Evolutionary conservation across 2,329 filamentous ascomycete species (phyloP).

Genomic region (Lecanicillium sp.): DNA sequence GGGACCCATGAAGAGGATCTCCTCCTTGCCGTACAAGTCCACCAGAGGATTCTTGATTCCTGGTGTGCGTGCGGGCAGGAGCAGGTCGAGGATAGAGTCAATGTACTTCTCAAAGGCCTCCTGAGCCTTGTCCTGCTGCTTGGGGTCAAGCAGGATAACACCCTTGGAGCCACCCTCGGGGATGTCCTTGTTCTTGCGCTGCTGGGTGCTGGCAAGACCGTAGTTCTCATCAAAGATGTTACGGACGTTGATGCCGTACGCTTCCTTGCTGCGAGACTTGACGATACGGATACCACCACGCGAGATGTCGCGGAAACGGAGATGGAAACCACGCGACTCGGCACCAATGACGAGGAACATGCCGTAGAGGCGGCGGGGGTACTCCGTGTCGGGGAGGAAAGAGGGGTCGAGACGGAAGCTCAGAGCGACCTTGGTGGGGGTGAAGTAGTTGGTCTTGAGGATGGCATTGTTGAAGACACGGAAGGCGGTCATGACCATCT

Average conservation of each 20-base stretch:
- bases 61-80: slow-evolving; percentile 81
- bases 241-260: slow-evolving; percentile 91
- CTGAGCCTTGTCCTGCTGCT: slow-evolving; percentile 85
- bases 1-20: slow-evolving; percentile 97
- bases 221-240: slow-evolving; percentile 99
- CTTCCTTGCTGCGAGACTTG: slow-evolving; percentile 93
- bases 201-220: slow-evolving; percentile 93
- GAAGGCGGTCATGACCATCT: slow-evolving; percentile 97
- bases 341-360: slow-evolving; percentile 99
- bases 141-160: slow-evolving; percentile 87
- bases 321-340: slow-evolving; percentile 93
- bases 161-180: slow-evolving; percentile 97
- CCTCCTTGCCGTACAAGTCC: slow-evolving; percentile 86
- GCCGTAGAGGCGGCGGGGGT: slow-evolving; percentile 86
- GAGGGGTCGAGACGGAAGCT: slow-evolving; percentile 88
- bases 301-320: slow-evolving; percentile 94
- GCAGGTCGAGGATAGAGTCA: slow-evolving; percentile 91
- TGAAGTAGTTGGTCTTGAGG: slow-evolving; percentile 96
- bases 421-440: slow-evolving; percentile 93
- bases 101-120: slow-evolving; percentile 99
- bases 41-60: slow-evolving; percentile 99
- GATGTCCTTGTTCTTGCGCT: slow-evolving; percentile 99
- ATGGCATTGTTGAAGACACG: slow-evolving; percentile 89
- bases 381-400: slow-evolving; percentile 87
- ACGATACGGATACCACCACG: slow-evolving; percentile 97